Base-by-base conservation (phyloP, 2,329 filamentous ascomycete genomes). In the Orbilia quercus region DNA sequence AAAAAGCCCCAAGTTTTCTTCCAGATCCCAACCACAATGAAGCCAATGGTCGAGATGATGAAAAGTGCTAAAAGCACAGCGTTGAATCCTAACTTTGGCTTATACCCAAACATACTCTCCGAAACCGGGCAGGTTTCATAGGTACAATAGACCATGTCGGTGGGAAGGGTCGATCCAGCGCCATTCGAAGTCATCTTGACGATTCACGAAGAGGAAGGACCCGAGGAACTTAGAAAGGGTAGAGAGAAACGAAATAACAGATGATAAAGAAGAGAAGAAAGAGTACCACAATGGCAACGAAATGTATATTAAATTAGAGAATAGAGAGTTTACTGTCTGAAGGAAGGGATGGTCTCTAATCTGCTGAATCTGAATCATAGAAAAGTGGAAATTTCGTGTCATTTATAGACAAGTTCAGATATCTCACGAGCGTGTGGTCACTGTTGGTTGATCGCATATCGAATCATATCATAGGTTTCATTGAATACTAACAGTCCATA, bases 1-100 rank as follows among this genome's bases (percentile, higher is more conserved):
- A 57, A 60, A 48, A 78, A 78, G 4, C 76, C 74, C 77, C 77
- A 78, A 60, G 76, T 78, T 42, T 75, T 77, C 40, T 70, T 77
- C 20, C 40, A 54, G 14, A 77, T 45, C 0, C 77, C 76, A 20
- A 77, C 76, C 1, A 66, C 54, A n/a, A 76, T 11, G 45, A 76
- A 66, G 12, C 55, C 25, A 11, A 76, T 16, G 0, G 75, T 54
- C 0, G 76, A 76, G 2, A 76, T 2, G 14, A 38, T 53, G 45
- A 78, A 78, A 7, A 78, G 42, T 6, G 67, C 70, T 23, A 76
- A 18, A 1, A 77, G 69, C 1, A 72, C 23, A 14, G 57, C 42
- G 50, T 78, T 78, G 47, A 75, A 47, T 6, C 74, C 69, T 12
- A 78, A 45, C 14, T 69, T 67, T 31, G 76, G 76, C 12, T 58